phyloP scores from a whole-genome alignment of 2,329 filamentous ascomycete species.

The Calonectria montana region DNA sequence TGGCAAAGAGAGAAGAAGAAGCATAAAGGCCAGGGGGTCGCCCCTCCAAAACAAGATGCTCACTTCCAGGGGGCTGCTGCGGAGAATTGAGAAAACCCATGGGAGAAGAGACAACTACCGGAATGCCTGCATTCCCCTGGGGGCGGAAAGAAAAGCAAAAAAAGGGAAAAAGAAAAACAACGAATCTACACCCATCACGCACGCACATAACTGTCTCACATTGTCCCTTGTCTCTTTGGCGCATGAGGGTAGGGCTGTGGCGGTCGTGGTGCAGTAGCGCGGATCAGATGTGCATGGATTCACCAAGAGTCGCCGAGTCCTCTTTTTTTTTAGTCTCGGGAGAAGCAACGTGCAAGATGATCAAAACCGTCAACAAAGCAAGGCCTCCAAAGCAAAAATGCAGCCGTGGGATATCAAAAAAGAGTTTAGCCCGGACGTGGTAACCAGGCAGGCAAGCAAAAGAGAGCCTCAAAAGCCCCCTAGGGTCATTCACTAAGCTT shows the following conservation, averaged over 20 bases:
- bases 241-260: constrained; percentile 8
- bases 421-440: constrained; percentile 6
- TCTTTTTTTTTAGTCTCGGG: constrained; percentile 17
- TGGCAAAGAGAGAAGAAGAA: background rate
- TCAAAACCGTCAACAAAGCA: background rate
- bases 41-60: background rate
- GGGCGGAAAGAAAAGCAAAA: background rate
- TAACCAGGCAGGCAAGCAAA: background rate
- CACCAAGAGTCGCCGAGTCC: background rate
- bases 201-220: constrained; percentile 9
- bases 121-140: constrained; percentile 1
- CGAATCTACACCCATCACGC: background rate
- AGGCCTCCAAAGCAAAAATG: background rate
- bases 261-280: constrained; percentile 17
- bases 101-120: constrained; percentile 38
- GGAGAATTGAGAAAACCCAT: constrained; percentile 6
- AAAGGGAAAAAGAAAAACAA: background rate
- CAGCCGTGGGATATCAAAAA: constrained; percentile 14
- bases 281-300: background rate
- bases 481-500: background rate
- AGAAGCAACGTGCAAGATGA: constrained; percentile 6
- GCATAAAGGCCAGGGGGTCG: background rate
- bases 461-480: background rate
- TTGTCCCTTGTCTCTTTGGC: constrained; percentile 1
- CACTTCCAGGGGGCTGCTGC: background rate